Evolutionary conservation across 2,329 filamentous ascomycete species (phyloP).

Genomic region (Mariannaea elegans): DNA sequence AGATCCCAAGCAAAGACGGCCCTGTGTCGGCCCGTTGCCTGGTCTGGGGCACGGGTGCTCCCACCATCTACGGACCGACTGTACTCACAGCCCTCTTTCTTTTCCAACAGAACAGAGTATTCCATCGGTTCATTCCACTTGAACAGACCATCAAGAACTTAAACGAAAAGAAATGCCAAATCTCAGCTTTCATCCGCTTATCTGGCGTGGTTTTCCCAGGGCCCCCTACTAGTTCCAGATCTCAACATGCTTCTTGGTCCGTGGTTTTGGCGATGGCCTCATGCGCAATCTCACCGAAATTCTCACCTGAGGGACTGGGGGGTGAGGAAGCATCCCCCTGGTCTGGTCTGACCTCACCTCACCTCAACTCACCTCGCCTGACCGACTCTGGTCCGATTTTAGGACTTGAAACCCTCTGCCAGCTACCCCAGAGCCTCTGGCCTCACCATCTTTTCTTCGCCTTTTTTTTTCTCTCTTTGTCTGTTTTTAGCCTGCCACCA

Average conservation of each 20-base stretch:
- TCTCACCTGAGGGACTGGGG: conserved; percentile 31
- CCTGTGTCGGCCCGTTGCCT: conserved; percentile 35
- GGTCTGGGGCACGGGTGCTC: conserved; percentile 29
- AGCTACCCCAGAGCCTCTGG: conserved; percentile 8
- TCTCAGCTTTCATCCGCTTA: conserved; percentile 15
- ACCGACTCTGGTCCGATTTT: conserved; percentile 31
- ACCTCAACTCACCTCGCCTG: conserved; percentile 31
- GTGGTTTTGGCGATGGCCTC: conserved; percentile 29
- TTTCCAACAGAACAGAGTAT: background rate
- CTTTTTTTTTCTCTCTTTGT: background rate
- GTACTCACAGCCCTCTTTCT: conserved; percentile 28
- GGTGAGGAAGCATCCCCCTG: conserved; percentile 13
- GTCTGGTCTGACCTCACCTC: conserved; percentile 33
- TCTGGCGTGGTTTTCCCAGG: conserved; percentile 22
- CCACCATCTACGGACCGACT: conserved; percentile 34
- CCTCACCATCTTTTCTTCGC: background rate
- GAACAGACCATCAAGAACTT: background rate
- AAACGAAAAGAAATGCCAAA: background rate
- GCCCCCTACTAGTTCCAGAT: conserved; percentile 8
- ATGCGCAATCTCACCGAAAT: conserved; percentile 38
- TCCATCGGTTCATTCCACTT: conserved; percentile 22
- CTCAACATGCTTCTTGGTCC: conserved; percentile 4
- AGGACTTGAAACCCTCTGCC: background rate
- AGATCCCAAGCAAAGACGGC: conserved; percentile 24
- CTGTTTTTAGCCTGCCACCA: background rate